A percentile compares a stretch with the other conserved stretches of the same genome.
Conservation (phyloP, 1,284 basidiomycete genomes). For the Entoloma clypeatum region DNA sequence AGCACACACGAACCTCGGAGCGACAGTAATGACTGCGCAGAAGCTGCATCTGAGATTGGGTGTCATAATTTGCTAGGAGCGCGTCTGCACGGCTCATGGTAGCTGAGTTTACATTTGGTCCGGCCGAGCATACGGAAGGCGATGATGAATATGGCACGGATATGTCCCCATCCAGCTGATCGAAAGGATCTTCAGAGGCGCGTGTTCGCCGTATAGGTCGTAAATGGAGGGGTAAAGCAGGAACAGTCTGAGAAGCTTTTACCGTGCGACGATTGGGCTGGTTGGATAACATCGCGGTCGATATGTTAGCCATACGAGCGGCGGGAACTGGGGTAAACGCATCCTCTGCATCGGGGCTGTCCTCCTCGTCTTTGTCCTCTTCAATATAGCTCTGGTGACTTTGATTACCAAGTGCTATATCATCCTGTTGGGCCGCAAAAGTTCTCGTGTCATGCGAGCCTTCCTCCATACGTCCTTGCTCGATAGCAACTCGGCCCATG, state of each 20-base stretch:
- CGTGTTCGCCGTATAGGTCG: slow-evolving; percentile 47
- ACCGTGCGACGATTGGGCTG: slow-evolving; percentile 43
- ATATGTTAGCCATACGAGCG: slow-evolving; percentile 11
- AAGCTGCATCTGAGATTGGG: slow-evolving; percentile 66
- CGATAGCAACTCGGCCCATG: slow-evolving; percentile 82
- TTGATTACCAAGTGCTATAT: slow-evolving; percentile 28
- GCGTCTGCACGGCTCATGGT: slow-evolving; percentile 45
- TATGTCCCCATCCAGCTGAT: slow-evolving; percentile 55
- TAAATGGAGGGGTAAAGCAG: slow-evolving; percentile 59
- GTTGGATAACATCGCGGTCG: too few species aligned
- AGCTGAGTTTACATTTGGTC: slow-evolving; percentile 42
- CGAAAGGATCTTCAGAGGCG: slow-evolving; percentile 68
- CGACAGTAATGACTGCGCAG: slow-evolving; percentile 87
- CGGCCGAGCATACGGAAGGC: slow-evolving; percentile 55
- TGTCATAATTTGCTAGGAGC: slow-evolving; percentile 64
- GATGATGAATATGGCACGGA: slow-evolving; percentile 59
- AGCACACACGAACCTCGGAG: slow-evolving; percentile 63
- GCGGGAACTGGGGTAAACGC: slow-evolving; percentile 16
- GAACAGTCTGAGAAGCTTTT: slow-evolving; percentile 66
- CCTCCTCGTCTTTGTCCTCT: slow-evolving; percentile 31
- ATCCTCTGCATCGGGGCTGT: slow-evolving; percentile 28
- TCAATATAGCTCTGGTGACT: slow-evolving; percentile 22
- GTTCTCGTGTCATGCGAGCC: slow-evolving; percentile 46
- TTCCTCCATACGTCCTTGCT: slow-evolving; percentile 78
- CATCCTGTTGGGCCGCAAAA: slow-evolving; percentile 44